A percentile compares a stretch with the other conserved stretches of the same genome.
These are phyloP conservation scores for Cerrena zonata DNA, from an alignment of 1,284 basidiomycete genomes.

Conservation along the genomic window DNA sequence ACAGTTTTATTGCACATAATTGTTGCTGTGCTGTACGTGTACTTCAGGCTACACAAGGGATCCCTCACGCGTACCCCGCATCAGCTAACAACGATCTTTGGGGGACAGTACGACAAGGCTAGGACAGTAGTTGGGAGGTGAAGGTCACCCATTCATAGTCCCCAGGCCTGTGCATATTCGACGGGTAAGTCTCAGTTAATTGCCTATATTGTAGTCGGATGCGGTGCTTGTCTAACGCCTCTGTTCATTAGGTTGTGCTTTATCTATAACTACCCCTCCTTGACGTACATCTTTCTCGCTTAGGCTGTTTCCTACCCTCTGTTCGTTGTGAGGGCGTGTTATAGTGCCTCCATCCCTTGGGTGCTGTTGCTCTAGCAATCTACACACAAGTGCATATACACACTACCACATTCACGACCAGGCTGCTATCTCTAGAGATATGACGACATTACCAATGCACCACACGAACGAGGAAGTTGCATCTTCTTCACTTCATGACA, in stretches of 20 bases:
- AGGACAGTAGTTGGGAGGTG: background rate
- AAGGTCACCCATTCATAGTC: too few relatives aligned
- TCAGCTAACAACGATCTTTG: background rate
- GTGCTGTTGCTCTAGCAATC: too few relatives aligned
- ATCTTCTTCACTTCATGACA: background rate
- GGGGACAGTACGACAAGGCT: background rate
- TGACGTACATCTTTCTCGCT: background rate
- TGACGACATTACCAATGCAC: background rate
- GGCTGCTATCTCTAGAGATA: too few relatives aligned
- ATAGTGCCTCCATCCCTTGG: background rate
- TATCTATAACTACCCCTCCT: too few relatives aligned
- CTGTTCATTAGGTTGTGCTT: background rate
- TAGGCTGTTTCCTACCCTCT: background rate
- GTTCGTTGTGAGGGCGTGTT: background rate
- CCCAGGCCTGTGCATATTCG: background rate
- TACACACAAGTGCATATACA: background rate
- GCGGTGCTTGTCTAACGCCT: background rate
- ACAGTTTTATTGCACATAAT: background rate
- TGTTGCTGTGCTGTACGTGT: too few relatives aligned
- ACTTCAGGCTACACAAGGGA: too few relatives aligned
- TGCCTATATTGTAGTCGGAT: background rate
- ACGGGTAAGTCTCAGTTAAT: background rate
- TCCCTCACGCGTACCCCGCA: background rate
- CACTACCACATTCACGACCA: background rate
- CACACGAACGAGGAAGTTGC: background rate